phyloP scores from a whole-genome alignment of 371 early-diverging fungal genomes.

The Saksenaea vasiformis region DNA sequence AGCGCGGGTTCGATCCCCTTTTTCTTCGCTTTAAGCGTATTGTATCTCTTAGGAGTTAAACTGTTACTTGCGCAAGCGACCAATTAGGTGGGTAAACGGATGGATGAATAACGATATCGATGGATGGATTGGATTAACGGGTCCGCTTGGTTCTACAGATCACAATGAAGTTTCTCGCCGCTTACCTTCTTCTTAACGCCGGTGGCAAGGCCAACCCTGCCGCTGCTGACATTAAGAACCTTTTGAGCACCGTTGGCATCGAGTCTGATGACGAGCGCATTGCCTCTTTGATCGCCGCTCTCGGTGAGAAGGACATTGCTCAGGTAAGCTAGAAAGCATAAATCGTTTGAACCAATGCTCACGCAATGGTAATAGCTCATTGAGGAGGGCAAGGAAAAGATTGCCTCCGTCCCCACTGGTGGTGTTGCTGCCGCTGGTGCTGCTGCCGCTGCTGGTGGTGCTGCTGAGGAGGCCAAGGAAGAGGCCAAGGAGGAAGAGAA shows the following conservation, averaged over 20 bases:
- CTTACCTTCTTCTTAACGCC: conserved; percentile 86
- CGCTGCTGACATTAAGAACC: conserved; percentile 69
- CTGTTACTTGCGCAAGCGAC: conserved; percentile 11
- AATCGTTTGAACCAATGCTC: background rate
- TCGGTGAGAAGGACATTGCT: conserved; percentile 83
- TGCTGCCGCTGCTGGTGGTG: conserved; percentile 35
- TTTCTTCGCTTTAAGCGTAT: conserved; percentile 8
- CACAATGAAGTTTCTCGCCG: conserved; percentile 86
- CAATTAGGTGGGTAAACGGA: conserved; percentile 2
- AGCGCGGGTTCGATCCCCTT: conserved; percentile 2
- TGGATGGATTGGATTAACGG: conserved; percentile 13
- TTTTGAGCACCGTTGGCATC: conserved; percentile 83
- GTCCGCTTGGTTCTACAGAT: background rate
- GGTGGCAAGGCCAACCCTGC: conserved; percentile 80
- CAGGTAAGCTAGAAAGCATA: conserved; percentile 41
- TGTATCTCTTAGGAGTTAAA: conserved; percentile 12
- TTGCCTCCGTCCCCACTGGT: conserved; percentile 52
- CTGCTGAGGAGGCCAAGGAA: conserved; percentile 43
- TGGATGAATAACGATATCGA: conserved; percentile 13
- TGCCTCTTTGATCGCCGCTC: conserved; percentile 67
- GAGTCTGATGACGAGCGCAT: conserved; percentile 78
- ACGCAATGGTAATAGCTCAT: conserved; percentile 40
- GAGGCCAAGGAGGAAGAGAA: conserved; percentile 65
- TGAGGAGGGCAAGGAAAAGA: conserved; percentile 72
- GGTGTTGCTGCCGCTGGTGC: conserved; percentile 33